Percentiles rank a stretch among this genome's conserved stretches.
These are phyloP conservation scores for Theobroma grandiflorum DNA, from an alignment of 441 rosid species.

Conservation along the genomic window DNA sequence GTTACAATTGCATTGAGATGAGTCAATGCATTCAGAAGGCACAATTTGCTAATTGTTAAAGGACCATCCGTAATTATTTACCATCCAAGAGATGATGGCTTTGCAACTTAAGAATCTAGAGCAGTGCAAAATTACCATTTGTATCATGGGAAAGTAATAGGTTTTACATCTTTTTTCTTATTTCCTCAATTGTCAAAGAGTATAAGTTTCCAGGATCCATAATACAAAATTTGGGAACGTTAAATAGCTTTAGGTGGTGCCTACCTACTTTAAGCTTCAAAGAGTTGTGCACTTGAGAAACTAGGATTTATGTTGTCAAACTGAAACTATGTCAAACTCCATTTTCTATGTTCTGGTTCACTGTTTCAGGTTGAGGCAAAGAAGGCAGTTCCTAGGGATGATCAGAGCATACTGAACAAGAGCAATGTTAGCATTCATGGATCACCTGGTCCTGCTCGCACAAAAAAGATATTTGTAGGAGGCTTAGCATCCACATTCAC, in stretches of 20 bases:
- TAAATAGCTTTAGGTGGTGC: constrained; percentile 19
- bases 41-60: constrained; percentile 14
- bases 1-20: constrained; percentile 1
- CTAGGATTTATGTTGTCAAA: background rate
- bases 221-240: background rate
- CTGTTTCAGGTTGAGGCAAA: constrained; percentile 77
- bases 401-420: constrained; percentile 56
- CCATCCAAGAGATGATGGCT: constrained; percentile 1
- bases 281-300: background rate
- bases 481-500: constrained; percentile 73
- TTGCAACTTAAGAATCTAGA: background rate
- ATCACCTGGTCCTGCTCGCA: constrained; percentile 59
- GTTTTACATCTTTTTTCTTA: background rate
- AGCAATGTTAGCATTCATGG: constrained; percentile 57
- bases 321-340: background rate
- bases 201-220: background rate
- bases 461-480: constrained; percentile 75
- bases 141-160: constrained; percentile 1
- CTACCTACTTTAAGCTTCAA: constrained; percentile 12
- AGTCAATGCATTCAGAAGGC: constrained; percentile 15
- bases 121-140: background rate
- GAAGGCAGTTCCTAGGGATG: constrained; percentile 85
- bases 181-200: background rate
- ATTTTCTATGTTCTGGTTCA: background rate
- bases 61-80: constrained; percentile 1